A percentile compares a stretch with the other conserved stretches of the same genome.
phyloP scores from a whole-genome alignment of 2,329 filamentous ascomycete species.

The Clathrospora elynae region DNA sequence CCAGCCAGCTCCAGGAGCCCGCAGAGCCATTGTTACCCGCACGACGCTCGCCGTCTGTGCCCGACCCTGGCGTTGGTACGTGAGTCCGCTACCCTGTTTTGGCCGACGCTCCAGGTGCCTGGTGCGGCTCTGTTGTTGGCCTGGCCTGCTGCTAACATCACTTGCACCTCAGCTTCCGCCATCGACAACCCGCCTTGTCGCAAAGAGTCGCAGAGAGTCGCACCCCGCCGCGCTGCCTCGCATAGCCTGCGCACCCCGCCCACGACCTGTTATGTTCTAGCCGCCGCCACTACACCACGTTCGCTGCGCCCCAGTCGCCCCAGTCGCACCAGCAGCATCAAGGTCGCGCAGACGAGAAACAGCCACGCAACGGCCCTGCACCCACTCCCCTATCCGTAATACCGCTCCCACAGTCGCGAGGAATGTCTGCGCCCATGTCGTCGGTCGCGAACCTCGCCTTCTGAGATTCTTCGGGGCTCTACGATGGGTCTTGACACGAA shows the following conservation, averaged over 20 bases:
- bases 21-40: constrained; percentile 22
- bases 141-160: constrained; percentile 14
- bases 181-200: constrained; percentile 19
- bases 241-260: constrained; percentile 2
- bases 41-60: constrained; percentile 16
- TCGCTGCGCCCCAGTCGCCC: constrained; percentile 11
- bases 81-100: background rate
- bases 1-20: constrained; percentile 9
- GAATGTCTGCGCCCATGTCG: constrained; percentile 39
- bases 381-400: constrained; percentile 10
- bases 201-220: constrained; percentile 12
- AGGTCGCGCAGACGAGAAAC: constrained; percentile 32
- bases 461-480: constrained; percentile 39
- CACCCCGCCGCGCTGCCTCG: constrained; percentile 15
- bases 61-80: constrained; percentile 21
- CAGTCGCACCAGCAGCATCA: constrained; percentile 17
- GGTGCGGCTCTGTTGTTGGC: constrained; percentile 6
- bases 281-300: constrained; percentile 8
- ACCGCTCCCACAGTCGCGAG: constrained; percentile 12
- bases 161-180: constrained; percentile 17
- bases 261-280: constrained; percentile 1
- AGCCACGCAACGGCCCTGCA: constrained; percentile 27
- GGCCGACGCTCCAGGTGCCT: constrained; percentile 1
- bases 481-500: constrained; percentile 54
- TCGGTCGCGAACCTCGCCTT: constrained; percentile 30